Base-by-base conservation (phyloP, 2,329 filamentous ascomycete genomes). In the Pseudogymnoascus sp. region DNA sequence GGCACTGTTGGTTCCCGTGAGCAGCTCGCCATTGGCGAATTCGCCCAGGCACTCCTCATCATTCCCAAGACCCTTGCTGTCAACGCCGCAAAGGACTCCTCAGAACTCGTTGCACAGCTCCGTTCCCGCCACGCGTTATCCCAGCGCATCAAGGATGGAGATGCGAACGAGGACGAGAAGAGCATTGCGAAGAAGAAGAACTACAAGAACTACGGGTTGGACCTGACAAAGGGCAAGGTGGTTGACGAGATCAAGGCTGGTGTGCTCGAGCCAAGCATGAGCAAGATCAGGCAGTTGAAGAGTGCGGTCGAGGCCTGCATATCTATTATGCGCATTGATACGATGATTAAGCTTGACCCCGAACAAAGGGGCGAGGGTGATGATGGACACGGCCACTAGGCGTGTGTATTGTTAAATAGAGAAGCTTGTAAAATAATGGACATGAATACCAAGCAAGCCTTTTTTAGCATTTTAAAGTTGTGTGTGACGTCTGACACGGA, bases 271-370 rank as follows among this genome's bases (percentile, higher is more conserved):
- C 94, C 94, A 33, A 96, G 89, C 77, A 92, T 99, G 81, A 97
- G 93, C 84, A 99, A 99, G 83, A 85, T 99, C 69, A 89, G 93
- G 77, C 94, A 97, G 81, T 81, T 99, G 73, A 99, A 99, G 87
- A 95, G 89, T 77, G 94, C 94, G 29, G 94, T 99, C 59, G 94
- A 99, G 79, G 94, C 94, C 61, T 97, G 94, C 77, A 96, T 99
- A 76, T 90, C 92, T 73, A 97, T 99, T 75, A 97, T 99, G 94
- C 86, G 94, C 72, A 99, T 99, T 74, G 94, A 99, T 80, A 97
- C 94, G 67, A 82, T 99, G 77, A 97, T 99, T 79, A 96, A 96
- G 81, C 80, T 99, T 76, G 94, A 99, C 81, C 92, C 92, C 15
- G 92, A 97, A 80, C 84, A 87, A 80, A 82, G 83, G 72, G 80